phyloP scores from a whole-genome alignment of 2,329 filamentous ascomycete genomes.

The Pyrenochaeta sp. region DNA sequence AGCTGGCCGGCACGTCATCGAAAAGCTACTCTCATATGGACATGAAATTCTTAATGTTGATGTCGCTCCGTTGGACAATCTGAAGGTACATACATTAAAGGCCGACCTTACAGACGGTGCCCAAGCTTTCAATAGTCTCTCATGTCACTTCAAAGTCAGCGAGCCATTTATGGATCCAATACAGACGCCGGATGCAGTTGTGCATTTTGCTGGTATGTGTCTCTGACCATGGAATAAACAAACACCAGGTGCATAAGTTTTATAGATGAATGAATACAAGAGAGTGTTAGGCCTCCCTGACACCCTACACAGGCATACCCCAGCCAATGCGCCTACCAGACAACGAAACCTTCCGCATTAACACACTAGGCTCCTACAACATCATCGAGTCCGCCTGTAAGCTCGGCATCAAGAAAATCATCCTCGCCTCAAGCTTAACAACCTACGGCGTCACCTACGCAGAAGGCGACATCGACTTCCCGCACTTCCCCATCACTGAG shows the following conservation, averaged over 20 bases:
- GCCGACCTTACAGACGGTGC: conserved; percentile 64
- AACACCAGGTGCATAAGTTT: no score
- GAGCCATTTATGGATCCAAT: conserved; percentile 48
- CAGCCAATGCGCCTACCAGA: conserved; percentile 69
- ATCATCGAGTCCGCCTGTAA: conserved; percentile 69
- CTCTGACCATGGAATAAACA: background rate
- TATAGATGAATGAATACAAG: no score
- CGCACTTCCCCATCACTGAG: conserved; percentile 67
- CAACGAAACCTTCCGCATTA: conserved; percentile 62
- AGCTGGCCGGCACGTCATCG: conserved; percentile 56
- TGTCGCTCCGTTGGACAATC: conserved; percentile 55
- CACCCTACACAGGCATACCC: conserved; percentile 45
- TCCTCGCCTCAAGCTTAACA: conserved; percentile 66
- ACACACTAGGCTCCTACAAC: conserved; percentile 58
- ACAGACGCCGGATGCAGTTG: conserved; percentile 63
- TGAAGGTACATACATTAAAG: conserved; percentile 61
- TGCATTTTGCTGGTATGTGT: conserved; percentile 64
- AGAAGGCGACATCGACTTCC: conserved; percentile 64
- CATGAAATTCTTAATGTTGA: conserved; percentile 65
- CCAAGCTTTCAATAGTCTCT: conserved; percentile 64
- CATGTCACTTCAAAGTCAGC: conserved; percentile 62
- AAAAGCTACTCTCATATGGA: conserved; percentile 59
- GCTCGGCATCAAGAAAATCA: conserved; percentile 67
- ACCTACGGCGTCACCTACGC: conserved; percentile 67
- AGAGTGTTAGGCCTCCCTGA: background rate